Percentiles rank a stretch among this genome's conserved stretches.
phyloP scores from a whole-genome alignment of 2,329 filamentous ascomycete species.

The Ophiostoma australiae region DNA sequence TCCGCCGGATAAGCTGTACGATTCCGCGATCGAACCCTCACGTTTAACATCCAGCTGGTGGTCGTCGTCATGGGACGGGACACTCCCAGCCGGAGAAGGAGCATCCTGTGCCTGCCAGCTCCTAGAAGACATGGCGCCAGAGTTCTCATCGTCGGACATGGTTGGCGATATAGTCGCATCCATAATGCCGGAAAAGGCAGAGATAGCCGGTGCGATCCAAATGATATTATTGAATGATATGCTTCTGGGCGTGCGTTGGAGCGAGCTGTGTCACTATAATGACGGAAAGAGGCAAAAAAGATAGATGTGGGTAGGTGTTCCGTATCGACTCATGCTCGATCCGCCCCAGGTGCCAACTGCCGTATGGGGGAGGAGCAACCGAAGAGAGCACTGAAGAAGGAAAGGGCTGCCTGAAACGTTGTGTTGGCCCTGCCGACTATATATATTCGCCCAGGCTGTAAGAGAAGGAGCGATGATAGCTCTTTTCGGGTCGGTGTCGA shows the following conservation, averaged over 20 bases:
- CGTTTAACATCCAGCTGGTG: conserved; percentile 22
- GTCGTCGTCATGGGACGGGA: conserved; percentile 17
- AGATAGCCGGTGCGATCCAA: not conserved
- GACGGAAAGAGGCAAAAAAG: not conserved
- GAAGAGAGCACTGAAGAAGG: not conserved
- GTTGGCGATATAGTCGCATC: conserved; percentile 18
- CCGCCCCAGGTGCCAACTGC: not conserved
- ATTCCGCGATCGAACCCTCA: conserved; percentile 20
- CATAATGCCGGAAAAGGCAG: conserved; percentile 14
- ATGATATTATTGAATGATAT: too few species aligned
- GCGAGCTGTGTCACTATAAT: not conserved
- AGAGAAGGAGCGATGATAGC: not conserved
- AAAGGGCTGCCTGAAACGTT: not conserved
- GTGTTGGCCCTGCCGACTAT: not conserved
- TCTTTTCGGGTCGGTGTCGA: not conserved
- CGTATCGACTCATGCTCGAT: conserved; percentile 1
- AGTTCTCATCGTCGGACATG: conserved; percentile 25
- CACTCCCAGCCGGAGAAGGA: conserved; percentile 18
- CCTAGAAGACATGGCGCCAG: conserved; percentile 19
- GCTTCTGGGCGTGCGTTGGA: not conserved
- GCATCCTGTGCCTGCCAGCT: conserved; percentile 25
- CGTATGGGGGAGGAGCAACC: conserved; percentile 2
- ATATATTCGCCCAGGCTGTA: not conserved
- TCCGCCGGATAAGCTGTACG: conserved; percentile 9
- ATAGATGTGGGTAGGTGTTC: not conserved